These are phyloP conservation scores for Heracleum sosnowskyi DNA, from an alignment of 129 eudicot genomes.

Conservation along the genomic window DNA sequence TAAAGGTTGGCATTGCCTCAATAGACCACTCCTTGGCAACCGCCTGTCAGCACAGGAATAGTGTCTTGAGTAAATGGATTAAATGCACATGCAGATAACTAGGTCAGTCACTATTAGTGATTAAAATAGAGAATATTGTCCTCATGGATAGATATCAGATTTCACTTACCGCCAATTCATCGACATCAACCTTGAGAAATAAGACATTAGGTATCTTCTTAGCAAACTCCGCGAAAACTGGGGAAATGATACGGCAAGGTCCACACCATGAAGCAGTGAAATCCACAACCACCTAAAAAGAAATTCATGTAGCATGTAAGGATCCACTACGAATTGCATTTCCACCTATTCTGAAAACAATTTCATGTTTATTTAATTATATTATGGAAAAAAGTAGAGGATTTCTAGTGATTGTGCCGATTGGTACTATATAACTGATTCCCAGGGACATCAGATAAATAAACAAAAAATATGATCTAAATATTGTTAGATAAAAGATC, in stretches of 20 bases:
- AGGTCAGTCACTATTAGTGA: background rate
- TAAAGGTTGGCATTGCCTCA: constrained; percentile 16
- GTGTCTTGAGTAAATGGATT: background rate
- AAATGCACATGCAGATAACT: background rate
- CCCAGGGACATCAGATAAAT: background rate
- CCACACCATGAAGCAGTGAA: constrained; percentile 77
- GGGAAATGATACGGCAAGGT: constrained; percentile 65
- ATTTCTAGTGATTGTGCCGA: background rate
- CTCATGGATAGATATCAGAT: background rate
- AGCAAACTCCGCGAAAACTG: constrained; percentile 49
- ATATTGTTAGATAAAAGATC: background rate
- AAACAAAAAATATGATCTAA: background rate
- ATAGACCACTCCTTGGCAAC: constrained; percentile 3
- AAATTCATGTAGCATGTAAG: background rate
- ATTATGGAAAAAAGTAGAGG: too few species aligned
- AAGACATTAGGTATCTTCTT: constrained; percentile 35
- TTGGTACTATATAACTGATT: background rate
- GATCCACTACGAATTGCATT: background rate
- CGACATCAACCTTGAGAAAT: constrained; percentile 72
- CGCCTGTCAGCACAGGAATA: background rate
- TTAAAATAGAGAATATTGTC: background rate
- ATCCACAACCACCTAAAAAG: constrained; percentile 58
- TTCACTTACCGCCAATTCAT: constrained; percentile 48
- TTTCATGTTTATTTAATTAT: too few species aligned
- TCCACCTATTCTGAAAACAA: background rate